These are phyloP conservation scores for Colletotrichum orbiculare DNA, from an alignment of 2,329 filamentous ascomycete genomes.

Conservation along the genomic window DNA sequence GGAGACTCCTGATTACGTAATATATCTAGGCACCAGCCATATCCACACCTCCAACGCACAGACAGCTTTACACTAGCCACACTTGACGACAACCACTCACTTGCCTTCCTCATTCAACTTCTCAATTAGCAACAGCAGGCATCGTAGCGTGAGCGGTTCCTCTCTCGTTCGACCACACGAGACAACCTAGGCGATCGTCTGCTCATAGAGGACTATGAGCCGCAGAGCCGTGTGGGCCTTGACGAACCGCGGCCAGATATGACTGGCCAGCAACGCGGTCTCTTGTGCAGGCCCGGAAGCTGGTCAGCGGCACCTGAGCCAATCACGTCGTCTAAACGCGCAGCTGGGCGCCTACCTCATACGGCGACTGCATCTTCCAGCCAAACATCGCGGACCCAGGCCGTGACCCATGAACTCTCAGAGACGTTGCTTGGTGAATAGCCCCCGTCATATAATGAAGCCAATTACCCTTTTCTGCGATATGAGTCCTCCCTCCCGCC, in stretches of 20 bases:
- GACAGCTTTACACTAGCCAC: background rate
- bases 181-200: slow-evolving; percentile 4
- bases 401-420: slow-evolving; percentile 28
- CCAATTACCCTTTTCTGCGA: slow-evolving; percentile 28
- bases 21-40: no score
- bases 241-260: slow-evolving; percentile 28
- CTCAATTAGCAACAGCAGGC: slow-evolving; percentile 4
- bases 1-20: background rate
- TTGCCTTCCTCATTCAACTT: background rate
- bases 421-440: slow-evolving; percentile 22
- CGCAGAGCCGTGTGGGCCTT: slow-evolving; percentile 13
- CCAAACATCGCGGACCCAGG: slow-evolving; percentile 35
- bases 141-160: background rate
- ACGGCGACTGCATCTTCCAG: slow-evolving; percentile 35
- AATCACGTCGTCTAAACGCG: slow-evolving; percentile 28
- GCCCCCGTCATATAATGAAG: slow-evolving; percentile 36
- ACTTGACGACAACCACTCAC: slow-evolving; percentile 10
- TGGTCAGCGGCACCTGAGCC: slow-evolving; percentile 35
- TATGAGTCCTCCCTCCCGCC: slow-evolving; percentile 18
- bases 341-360: slow-evolving; percentile 38
- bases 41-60: no score
- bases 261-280: slow-evolving; percentile 32
- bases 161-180: slow-evolving; percentile 22
- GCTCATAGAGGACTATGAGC: slow-evolving; percentile 5
- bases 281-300: slow-evolving; percentile 32